A percentile compares a stretch with the other conserved stretches of the same genome.
Evolutionary conservation across 352 stramenopile genomes (phyloP).

Genomic region (Phytophthora megakarya): DNA sequence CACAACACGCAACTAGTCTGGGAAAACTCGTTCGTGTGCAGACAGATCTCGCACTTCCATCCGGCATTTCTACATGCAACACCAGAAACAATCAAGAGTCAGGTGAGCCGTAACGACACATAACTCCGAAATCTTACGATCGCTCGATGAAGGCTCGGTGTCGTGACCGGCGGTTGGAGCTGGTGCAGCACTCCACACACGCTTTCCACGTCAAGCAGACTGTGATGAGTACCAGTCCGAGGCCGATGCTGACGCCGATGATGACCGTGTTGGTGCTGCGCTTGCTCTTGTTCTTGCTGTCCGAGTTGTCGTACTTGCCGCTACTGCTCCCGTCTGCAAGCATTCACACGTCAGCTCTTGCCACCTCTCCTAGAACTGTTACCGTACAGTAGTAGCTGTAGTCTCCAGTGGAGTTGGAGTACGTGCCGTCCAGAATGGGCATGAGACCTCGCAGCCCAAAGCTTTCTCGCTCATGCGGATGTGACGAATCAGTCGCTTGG

Average conservation of each 20-base stretch:
- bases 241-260: slow-evolving; percentile 40
- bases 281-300: too few relatives aligned
- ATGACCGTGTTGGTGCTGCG: slow-evolving; percentile 34
- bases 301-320: slow-evolving; percentile 16
- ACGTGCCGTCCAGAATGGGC: slow-evolving; percentile 27
- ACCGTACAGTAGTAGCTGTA: slow-evolving; percentile 29
- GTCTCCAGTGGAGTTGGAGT: slow-evolving; percentile 16
- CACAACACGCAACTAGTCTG: slow-evolving; percentile 60
- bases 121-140: slow-evolving; percentile 37
- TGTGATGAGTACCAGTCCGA: slow-evolving; percentile 42
- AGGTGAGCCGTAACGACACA: not conserved
- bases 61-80: slow-evolving; percentile 43
- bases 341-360: not conserved
- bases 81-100: slow-evolving; percentile 10
- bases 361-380: not conserved
- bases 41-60: slow-evolving; percentile 61
- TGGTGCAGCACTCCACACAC: slow-evolving; percentile 55
- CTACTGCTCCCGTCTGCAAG: slow-evolving; percentile 24
- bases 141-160: slow-evolving; percentile 56
- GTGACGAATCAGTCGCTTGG: too few relatives aligned
- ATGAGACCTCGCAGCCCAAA: slow-evolving; percentile 21
- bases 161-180: slow-evolving; percentile 32
- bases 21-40: slow-evolving; percentile 57
- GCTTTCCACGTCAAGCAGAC: slow-evolving; percentile 56
- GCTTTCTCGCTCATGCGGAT: not conserved